These are phyloP conservation scores for Cyphellophora attinorum DNA, from an alignment of 2,329 filamentous ascomycete species.

Conservation along the genomic window DNA sequence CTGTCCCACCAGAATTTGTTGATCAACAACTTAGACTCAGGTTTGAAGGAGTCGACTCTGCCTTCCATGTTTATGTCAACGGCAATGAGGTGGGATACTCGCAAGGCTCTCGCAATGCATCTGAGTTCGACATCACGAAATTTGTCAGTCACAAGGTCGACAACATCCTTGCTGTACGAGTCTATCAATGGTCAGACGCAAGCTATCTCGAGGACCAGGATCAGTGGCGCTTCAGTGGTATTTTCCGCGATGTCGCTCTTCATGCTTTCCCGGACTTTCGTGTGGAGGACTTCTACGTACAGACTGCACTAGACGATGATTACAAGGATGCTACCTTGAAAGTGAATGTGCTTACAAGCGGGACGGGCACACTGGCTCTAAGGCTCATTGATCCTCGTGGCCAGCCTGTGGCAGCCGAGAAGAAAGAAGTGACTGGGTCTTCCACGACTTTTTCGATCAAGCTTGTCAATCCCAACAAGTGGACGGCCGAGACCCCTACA, in stretches of 20 bases:
- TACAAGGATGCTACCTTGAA: slow-evolving; percentile 44
- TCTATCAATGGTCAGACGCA: slow-evolving; percentile 62
- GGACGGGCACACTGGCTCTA: slow-evolving; percentile 30
- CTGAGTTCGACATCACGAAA: slow-evolving; percentile 58
- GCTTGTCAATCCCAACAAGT: slow-evolving; percentile 49
- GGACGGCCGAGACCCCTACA: slow-evolving; percentile 58
- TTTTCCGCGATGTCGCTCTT: slow-evolving; percentile 58
- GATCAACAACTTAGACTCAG: slow-evolving; percentile 50
- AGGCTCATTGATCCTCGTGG: slow-evolving; percentile 35
- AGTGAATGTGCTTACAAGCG: slow-evolving; percentile 37
- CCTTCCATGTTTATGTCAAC: slow-evolving; percentile 62
- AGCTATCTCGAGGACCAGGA: slow-evolving; percentile 62
- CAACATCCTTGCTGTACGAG: slow-evolving; percentile 54
- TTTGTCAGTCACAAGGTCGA: slow-evolving; percentile 34
- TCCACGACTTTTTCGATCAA: slow-evolving; percentile 23
- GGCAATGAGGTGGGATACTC: slow-evolving; percentile 55
- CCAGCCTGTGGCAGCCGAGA: slow-evolving; percentile 18
- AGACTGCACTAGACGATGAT: slow-evolving; percentile 41
- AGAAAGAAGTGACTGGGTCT: slow-evolving; percentile 10
- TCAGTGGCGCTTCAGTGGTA: slow-evolving; percentile 52
- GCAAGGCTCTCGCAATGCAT: slow-evolving; percentile 58
- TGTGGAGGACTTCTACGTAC: slow-evolving; percentile 52
- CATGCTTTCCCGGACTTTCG: slow-evolving; percentile 42
- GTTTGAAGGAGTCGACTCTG: slow-evolving; percentile 64
- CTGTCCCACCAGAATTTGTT: slow-evolving; percentile 36